These are phyloP conservation scores for Leucocoprinus sp. DNA, from an alignment of 768 basidiomycete genomes.

Conservation along the genomic window DNA sequence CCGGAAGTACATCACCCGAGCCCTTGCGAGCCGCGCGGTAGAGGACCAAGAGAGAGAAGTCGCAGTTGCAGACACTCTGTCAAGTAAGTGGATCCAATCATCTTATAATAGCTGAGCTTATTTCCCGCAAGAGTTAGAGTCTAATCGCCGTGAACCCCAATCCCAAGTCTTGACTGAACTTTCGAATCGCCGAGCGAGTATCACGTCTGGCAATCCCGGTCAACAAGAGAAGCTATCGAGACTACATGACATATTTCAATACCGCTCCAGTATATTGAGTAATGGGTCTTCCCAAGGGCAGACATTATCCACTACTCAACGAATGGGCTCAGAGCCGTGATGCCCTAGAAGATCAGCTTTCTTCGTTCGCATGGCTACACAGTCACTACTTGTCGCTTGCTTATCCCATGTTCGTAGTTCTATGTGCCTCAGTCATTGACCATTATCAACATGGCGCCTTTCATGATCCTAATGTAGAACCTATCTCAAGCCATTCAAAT, in stretches of 20 bases:
- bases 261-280: conserved; percentile 59
- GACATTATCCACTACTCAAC: conserved; percentile 20
- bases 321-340: conserved; percentile 24
- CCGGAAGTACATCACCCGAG: conserved; percentile 85
- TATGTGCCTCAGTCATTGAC: too few relatives aligned
- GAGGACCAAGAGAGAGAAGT: conserved; percentile 77
- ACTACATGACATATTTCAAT: conserved; percentile 77
- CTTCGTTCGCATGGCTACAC: conserved; percentile 1
- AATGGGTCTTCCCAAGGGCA: conserved; percentile 35
- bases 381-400: not conserved
- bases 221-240: conserved; percentile 63
- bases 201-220: conserved; percentile 24
- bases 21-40: conserved; percentile 79
- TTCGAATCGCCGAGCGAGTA: conserved; percentile 16
- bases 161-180: conserved; percentile 22
- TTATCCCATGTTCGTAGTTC: not conserved
- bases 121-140: conserved; percentile 48
- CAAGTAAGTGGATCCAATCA: conserved; percentile 43
- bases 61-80: conserved; percentile 76
- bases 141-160: conserved; percentile 36
- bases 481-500: too few relatives aligned
- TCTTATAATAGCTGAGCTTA: not conserved
- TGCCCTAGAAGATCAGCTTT: not conserved
- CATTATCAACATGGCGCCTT: too few relatives aligned
- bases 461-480: too few relatives aligned